Base-by-base conservation (phyloP, 352 stramenopile genomes). In the Pythium guiyangense region DNA sequence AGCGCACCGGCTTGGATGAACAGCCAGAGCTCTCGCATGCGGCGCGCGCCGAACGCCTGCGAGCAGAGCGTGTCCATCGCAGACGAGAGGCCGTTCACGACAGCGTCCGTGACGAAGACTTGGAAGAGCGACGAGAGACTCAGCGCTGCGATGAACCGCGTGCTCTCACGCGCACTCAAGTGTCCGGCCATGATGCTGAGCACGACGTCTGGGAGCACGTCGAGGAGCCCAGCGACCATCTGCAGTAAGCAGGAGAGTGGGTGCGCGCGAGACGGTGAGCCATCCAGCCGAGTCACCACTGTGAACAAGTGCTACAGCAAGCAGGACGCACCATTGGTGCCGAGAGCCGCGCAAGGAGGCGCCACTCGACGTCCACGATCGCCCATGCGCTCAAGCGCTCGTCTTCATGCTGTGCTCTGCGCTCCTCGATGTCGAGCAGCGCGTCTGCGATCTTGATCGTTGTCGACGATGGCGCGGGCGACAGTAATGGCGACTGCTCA, bases 1-100 rank as follows among this genome's bases (percentile, higher is more conserved):
- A 81, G 1, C 4, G 77, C 22, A 0, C 63, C 73, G 0, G 75
- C 69, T 49, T 86, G 75, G 0, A 54, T 62, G 31, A 71, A 77
- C 6, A 84, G 26, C 43, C 75, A 79, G n/a, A 84, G 35, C 56
- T 86, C 70, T 2, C 50, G 35, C 8, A 56, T 52, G 31, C 69
- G 64, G 12, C 68, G 66, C 2, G 53, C 70, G 6, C 73, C 73
- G 27, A 63, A 71, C 4, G 66, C 62, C 42, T 86, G 73, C 12
- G 69, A 69, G 34, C 66, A 76, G 18, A 78, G 46, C 18, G 70
- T 82, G 49, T 77, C 66, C 31, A 81, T 49, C 2, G 64, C 67
- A 8, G 58, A 62, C 3, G 57, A 60, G 10, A 70, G 55, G 6
- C 71, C 72, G 45, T 66, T 60, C 4, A 66, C 27, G 11, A 77